Evolutionary conservation across 169 alveolate species (phyloP).

Genomic region (Plasmodium gaboni): DNA sequence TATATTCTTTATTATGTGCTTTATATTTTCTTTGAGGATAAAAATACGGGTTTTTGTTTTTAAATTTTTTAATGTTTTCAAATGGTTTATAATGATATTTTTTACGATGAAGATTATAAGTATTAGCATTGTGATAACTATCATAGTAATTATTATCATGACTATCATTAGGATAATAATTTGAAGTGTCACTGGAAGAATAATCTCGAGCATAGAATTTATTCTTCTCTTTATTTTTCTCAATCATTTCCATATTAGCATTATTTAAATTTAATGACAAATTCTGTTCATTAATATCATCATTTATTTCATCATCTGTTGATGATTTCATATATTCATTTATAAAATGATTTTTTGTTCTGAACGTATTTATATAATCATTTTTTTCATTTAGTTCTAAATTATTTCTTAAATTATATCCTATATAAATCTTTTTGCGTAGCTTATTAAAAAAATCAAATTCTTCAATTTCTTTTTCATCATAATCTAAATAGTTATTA

Average conservation of each 20-base stretch:
- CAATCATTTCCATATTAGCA: not conserved
- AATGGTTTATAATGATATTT: not conserved
- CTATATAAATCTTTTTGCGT: conserved; percentile 28
- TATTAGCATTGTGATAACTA: not conserved
- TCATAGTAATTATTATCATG: not conserved
- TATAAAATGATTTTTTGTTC: conserved; percentile 33
- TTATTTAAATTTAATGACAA: not conserved
- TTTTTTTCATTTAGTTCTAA: conserved; percentile 37
- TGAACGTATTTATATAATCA: conserved; percentile 42
- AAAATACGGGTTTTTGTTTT: not conserved
- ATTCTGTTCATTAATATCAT: not conserved
- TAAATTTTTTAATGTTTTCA: not conserved
- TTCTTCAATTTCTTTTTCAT: conserved; percentile 51
- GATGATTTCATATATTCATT: conserved; percentile 58
- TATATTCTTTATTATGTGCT: conserved; percentile 8
- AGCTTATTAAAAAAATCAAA: conserved; percentile 27
- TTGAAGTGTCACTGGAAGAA: not conserved
- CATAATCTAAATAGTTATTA: conserved; percentile 14
- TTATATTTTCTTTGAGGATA: not conserved
- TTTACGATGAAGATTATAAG: not conserved
- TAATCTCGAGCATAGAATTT: not conserved
- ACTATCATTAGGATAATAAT: too few species aligned
- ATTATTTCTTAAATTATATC: conserved; percentile 60
- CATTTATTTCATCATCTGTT: conserved; percentile 29
- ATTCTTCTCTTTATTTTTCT: not conserved